These are phyloP conservation scores for Aspergillus alliaceus DNA, from an alignment of 2,329 filamentous ascomycete genomes.

Conservation along the genomic window DNA sequence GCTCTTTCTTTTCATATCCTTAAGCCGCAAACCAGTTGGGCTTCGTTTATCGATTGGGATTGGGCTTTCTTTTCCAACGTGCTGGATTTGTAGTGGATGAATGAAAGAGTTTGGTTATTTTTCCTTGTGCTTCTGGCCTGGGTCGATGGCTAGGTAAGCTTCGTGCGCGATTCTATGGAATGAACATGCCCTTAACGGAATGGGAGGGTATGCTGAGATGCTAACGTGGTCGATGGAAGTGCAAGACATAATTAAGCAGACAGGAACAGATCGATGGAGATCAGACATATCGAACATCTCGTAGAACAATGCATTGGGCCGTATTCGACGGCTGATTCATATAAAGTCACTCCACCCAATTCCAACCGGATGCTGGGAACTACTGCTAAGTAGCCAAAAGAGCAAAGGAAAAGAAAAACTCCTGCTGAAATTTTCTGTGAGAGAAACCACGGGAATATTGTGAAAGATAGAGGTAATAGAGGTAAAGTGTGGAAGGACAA, in stretches of 20 bases:
- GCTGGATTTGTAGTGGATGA: not conserved
- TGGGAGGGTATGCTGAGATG: not conserved
- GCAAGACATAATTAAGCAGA: slow-evolving; percentile 6
- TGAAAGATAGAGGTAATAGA: slow-evolving; percentile 7
- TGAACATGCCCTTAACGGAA: slow-evolving; percentile 1
- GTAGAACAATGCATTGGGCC: slow-evolving; percentile 30
- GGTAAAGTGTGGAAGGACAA: slow-evolving; percentile 4
- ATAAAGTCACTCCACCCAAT: slow-evolving; percentile 17
- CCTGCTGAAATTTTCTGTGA: slow-evolving; percentile 5
- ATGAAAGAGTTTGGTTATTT: not conserved
- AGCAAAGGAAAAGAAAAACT: slow-evolving; percentile 8
- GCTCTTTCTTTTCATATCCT: not conserved
- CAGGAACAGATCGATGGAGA: slow-evolving; percentile 15
- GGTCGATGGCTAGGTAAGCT: not conserved
- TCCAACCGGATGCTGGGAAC: slow-evolving; percentile 27
- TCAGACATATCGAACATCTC: slow-evolving; percentile 18
- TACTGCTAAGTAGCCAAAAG: slow-evolving; percentile 26
- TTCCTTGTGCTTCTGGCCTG: not conserved
- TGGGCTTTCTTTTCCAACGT: not conserved
- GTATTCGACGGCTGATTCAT: slow-evolving; percentile 18
- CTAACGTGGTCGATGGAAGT: slow-evolving; percentile 3
- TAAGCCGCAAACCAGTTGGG: slow-evolving; percentile 11
- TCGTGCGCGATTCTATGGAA: slow-evolving; percentile 7
- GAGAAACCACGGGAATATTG: slow-evolving; percentile 17
- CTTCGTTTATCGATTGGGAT: not conserved